Evolutionary conservation across 2,329 filamentous ascomycete genomes (phyloP), one percentile per base, ranked within the genome.

Genomic region (Nectriaceae sp.): DNA sequence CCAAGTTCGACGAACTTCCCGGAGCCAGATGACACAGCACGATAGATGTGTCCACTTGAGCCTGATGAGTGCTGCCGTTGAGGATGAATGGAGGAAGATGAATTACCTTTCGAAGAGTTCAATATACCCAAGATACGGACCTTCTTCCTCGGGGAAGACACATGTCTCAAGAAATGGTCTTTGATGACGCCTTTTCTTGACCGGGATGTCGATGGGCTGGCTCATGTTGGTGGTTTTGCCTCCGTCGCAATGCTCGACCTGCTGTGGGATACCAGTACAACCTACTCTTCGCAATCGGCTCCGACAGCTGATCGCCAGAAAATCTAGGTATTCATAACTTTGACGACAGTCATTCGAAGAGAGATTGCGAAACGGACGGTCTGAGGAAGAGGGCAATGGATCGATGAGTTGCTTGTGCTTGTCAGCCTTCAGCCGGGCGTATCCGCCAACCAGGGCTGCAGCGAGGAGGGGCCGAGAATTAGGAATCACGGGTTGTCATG

Each of bases 101-200:
- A n/a, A n/a, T n/a, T 55, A 65, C 64, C 56, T 63, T 46, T 60
- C 56, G 13, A 58, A 62, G 0, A 57, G 42, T 41, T 64, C 61
- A 15, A 53, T 58, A 46, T 59, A 62, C 21, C 48, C 54, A 36
- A 62, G 53, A 16, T 62, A 62, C 3, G 60, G 60, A 2, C 59
- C 59, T 8, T 60, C 50, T 10, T 54, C 53, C 16, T 49, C 47
- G 37, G 60, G 52, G 21, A 60, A 62, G 11, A 50, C 33, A 3
- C 31, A 47, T 37, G 29, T 44, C 2, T 49, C 47, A 8, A 36
- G 31, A 37, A 44, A 26, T 22, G 42, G 22, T 13, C 29, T 21
- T 26, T 39, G 50, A 11, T 47, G 49, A 31, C 53, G 39, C 29
- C 46, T 40, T 16, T 44, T 50, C 21, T 48, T 54, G 29, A 47